A percentile compares a stretch with the other conserved stretches of the same genome.
Evolutionary conservation across 345 rosid species (phyloP).

Genomic region (Eucalyptus caleyi): DNA sequence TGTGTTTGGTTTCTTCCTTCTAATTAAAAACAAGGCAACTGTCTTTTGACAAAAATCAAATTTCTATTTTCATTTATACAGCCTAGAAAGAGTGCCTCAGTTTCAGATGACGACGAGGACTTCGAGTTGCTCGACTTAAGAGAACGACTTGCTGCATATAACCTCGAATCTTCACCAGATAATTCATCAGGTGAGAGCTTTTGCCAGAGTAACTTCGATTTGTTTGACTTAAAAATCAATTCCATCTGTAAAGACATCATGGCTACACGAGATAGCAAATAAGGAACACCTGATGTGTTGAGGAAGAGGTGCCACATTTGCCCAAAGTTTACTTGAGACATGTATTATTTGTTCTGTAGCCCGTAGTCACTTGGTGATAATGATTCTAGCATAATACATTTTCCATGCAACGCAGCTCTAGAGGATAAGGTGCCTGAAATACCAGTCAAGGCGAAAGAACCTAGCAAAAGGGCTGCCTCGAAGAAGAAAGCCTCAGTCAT

Average conservation of each 20-base stretch:
- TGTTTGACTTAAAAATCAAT: neutral
- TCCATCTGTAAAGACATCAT: neutral
- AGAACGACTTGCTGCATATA: constrained; percentile 60
- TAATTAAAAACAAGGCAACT: neutral
- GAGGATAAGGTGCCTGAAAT: constrained; percentile 24
- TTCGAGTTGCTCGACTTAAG: constrained; percentile 46
- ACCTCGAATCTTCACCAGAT: constrained; percentile 54
- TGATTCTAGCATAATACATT: neutral
- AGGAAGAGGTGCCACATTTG: neutral
- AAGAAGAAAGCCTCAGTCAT: constrained; percentile 16
- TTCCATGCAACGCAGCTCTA: constrained; percentile 21
- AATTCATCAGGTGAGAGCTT: constrained; percentile 33
- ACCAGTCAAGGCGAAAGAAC: constrained; percentile 20
- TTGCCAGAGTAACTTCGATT: neutral
- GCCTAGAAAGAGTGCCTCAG: neutral
- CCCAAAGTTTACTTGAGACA: neutral
- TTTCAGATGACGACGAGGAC: constrained; percentile 27
- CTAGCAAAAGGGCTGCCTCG: constrained; percentile 18
- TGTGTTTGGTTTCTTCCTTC: neutral
- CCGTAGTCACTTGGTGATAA: neutral
- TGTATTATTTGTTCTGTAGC: neutral
- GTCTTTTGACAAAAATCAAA: neutral
- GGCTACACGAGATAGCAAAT: neutral
- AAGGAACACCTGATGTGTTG: neutral
- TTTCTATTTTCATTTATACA: neutral